Evolutionary conservation across 2,329 filamentous ascomycete species (phyloP), one percentile per base, ranked within the genome.

Genomic region (Lasiodiplodia theobromae): DNA sequence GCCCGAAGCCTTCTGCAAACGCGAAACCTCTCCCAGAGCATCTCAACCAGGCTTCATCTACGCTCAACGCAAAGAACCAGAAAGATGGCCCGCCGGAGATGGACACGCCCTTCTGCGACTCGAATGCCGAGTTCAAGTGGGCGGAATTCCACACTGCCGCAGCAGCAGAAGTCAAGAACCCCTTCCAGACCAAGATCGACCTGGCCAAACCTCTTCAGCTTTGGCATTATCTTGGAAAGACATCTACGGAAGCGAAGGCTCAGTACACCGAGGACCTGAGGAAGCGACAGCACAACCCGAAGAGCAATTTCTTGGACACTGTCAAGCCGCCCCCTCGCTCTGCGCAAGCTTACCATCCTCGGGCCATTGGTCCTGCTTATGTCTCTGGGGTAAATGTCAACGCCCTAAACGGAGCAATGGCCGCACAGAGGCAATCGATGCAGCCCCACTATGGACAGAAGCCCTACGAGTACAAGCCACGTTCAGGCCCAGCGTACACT

Each of bases 181-280:
- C 71, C 7, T 84, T 82, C 66, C 89, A 92, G 77, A 86, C 85
- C 76, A 92, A 90, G 79, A 83, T 96, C 69, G 89, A 97, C 75
- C 79, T 97, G 10, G 81, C 81, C 70, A 92, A 91, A 77, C 85
- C 89, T 18, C 87, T 95, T 70, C 90, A 92, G 76, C 79, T 97
- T 21, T 98, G 94, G 93, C 88, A 93, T 81, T 98, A 97, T 78
- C 86, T 99, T 70, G 93, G 93, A 38, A 89, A 89, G 77, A 88
- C 87, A 23, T 98, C 95, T 25, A 97, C 95, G 7, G 95, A 98
- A 76, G 92, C 93, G 66, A 94, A 91, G 78, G 91, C 94, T 31
- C 93, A 96, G 77, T 99, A 96, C 80, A 97, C 94, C 4, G 92
- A 96, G 74, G 89, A 97, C 80, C 88, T 86, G 53, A 82, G 80